phyloP scores from a whole-genome alignment of 1,284 basidiomycete genomes.

The Marasmius tenuissimus region DNA sequence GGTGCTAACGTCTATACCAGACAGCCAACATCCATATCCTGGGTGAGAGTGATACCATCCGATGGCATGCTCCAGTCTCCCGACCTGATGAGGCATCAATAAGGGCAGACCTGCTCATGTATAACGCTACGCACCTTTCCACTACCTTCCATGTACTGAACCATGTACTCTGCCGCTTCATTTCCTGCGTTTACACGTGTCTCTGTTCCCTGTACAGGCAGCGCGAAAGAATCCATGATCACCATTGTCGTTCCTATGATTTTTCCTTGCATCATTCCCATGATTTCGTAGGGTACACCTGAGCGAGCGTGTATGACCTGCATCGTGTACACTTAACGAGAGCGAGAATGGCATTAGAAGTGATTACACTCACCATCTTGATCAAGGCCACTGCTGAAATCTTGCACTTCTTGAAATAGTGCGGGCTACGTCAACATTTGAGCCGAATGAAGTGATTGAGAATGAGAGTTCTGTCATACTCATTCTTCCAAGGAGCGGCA shows the following conservation, averaged over 20 bases:
- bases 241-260: slow-evolving; percentile 85
- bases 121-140: slow-evolving; percentile 58
- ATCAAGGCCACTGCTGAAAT: slow-evolving; percentile 95
- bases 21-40: slow-evolving; percentile 96
- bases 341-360: background rate
- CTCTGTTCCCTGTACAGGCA: slow-evolving; percentile 98
- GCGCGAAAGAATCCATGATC: slow-evolving; percentile 94
- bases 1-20: slow-evolving; percentile 95
- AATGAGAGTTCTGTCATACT: slow-evolving; percentile 64
- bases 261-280: slow-evolving; percentile 99
- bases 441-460: slow-evolving; percentile 6
- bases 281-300: slow-evolving; percentile 97
- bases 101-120: background rate
- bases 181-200: slow-evolving; percentile 96
- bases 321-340: background rate
- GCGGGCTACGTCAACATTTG: slow-evolving; percentile 53
- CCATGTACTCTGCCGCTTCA: slow-evolving; percentile 99
- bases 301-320: slow-evolving; percentile 98
- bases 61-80: slow-evolving; percentile 84
- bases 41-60: slow-evolving; percentile 99
- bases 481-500: slow-evolving; percentile 83
- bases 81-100: slow-evolving; percentile 51
- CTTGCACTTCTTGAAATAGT: slow-evolving; percentile 93
- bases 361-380: slow-evolving; percentile 79
- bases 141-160: slow-evolving; percentile 83